Evolutionary conservation across 257 asterid genomes (phyloP).

Genomic region (Marsdenia floribunda): DNA sequence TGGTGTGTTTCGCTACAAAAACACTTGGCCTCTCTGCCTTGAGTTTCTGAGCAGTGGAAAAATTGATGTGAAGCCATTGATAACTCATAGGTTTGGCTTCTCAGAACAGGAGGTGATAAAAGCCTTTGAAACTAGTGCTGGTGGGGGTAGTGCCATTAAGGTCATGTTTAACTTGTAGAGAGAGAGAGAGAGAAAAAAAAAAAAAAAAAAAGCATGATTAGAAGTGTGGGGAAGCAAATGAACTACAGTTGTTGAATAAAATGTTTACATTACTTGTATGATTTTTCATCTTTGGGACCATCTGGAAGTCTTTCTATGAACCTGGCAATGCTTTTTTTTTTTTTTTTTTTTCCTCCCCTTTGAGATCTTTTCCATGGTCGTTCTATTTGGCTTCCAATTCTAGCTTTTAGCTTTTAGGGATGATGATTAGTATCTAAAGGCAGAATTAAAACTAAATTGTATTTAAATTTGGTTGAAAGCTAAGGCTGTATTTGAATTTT

Average conservation of each 20-base stretch:
- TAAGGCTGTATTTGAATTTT: too few relatives aligned
- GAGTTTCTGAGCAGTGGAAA: conserved; percentile 73
- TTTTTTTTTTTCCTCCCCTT: background rate
- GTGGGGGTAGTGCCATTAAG: conserved; percentile 77
- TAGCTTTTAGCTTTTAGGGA: background rate
- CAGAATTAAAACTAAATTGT: too few relatives aligned
- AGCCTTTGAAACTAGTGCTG: conserved; percentile 75
- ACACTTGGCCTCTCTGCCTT: conserved; percentile 84
- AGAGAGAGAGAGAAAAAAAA: background rate
- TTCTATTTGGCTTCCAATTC: background rate
- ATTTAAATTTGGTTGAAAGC: too few relatives aligned
- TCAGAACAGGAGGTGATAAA: conserved; percentile 69
- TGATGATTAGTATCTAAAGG: background rate
- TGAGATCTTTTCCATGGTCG: background rate
- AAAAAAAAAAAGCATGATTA: background rate
- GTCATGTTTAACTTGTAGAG: conserved; percentile 71
- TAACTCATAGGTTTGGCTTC: conserved; percentile 77
- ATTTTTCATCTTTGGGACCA: too few relatives aligned
- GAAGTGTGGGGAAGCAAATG: background rate
- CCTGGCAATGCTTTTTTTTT: too few relatives aligned
- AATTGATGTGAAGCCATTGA: conserved; percentile 79
- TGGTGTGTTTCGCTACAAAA: conserved; percentile 77
- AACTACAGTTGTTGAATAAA: background rate
- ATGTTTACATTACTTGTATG: background rate
- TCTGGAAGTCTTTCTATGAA: too few relatives aligned